Percentiles rank a stretch among this genome's conserved stretches.
These are phyloP conservation scores for Euphorbia corollata DNA, from an alignment of 441 rosid genomes.

Conservation along the genomic window DNA sequence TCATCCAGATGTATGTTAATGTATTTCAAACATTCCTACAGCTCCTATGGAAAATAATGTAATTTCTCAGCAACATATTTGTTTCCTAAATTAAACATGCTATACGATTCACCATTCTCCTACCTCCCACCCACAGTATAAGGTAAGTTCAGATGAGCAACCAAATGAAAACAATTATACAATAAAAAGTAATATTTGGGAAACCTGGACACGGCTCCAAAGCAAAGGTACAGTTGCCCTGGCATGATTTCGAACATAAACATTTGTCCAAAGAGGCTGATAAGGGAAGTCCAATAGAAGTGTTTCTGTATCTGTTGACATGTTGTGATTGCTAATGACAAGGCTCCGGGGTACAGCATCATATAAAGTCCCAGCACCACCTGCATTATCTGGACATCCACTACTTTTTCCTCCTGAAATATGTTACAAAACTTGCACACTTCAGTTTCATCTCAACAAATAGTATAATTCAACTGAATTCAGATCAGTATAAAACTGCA, in stretches of 20 bases:
- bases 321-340: slow-evolving; percentile 74
- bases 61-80: background rate
- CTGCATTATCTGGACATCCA: slow-evolving; percentile 85
- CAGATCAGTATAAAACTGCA: background rate
- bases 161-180: background rate
- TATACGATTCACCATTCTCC: background rate
- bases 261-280: slow-evolving; percentile 94
- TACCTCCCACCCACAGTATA: background rate
- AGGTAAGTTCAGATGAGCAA: background rate
- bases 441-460: slow-evolving; percentile 5
- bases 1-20: background rate
- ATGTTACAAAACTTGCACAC: slow-evolving; percentile 12
- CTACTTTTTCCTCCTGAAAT: slow-evolving; percentile 73
- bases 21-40: background rate
- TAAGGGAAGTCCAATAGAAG: slow-evolving; percentile 92
- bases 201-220: slow-evolving; percentile 99
- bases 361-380: slow-evolving; percentile 93
- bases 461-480: slow-evolving; percentile 5
- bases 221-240: slow-evolving; percentile 93
- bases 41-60: background rate
- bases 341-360: slow-evolving; percentile 98
- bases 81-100: slow-evolving; percentile 11
- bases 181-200: slow-evolving; percentile 13
- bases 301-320: slow-evolving; percentile 86
- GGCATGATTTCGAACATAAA: slow-evolving; percentile 75